Conservation (phyloP, 352 stramenopile genomes). For the Globisporangium nagaii region DNA sequence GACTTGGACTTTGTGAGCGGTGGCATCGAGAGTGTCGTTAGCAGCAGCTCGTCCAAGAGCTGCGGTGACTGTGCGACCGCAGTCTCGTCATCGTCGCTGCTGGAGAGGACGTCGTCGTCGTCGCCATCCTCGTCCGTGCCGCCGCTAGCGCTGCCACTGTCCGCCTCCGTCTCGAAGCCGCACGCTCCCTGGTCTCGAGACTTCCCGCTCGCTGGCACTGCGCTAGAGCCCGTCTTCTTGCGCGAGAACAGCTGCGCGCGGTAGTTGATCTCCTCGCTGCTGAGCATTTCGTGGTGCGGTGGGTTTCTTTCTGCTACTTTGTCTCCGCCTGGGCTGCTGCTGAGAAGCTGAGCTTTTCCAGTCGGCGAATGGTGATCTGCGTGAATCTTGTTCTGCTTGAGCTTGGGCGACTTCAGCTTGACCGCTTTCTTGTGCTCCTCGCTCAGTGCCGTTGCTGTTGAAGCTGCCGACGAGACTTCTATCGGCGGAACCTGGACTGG, state of each 20-base stretch:
- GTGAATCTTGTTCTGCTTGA: slow-evolving; percentile 29
- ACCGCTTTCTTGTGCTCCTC: neutral
- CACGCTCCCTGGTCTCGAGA: slow-evolving; percentile 12
- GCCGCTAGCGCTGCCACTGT: neutral
- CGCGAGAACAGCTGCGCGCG: slow-evolving; percentile 55
- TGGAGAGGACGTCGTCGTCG: slow-evolving; percentile 32
- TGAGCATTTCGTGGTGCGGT: slow-evolving; percentile 34
- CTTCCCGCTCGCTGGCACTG: slow-evolving; percentile 20
- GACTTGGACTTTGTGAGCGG: slow-evolving; percentile 30
- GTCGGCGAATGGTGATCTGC: slow-evolving; percentile 10
- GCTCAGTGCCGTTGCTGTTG: neutral
- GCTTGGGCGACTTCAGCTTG: slow-evolving; percentile 8
- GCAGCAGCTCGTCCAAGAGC: slow-evolving; percentile 59
- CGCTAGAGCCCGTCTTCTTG: slow-evolving; percentile 40
- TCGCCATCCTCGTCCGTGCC: slow-evolving; percentile 14
- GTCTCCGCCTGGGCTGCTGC: neutral
- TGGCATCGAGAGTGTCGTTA: slow-evolving; percentile 73
- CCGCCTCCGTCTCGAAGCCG: neutral
- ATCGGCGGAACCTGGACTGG: too few species aligned
- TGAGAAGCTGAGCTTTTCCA: too few species aligned
- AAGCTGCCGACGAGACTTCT: too few species aligned
- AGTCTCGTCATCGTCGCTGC: slow-evolving; percentile 59
- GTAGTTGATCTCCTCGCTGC: slow-evolving; percentile 59
- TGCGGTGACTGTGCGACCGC: slow-evolving; percentile 60
- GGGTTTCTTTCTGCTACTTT: neutral